These are phyloP conservation scores for Rosa chinensis DNA, from an alignment of 306 rosid species.

Conservation along the genomic window DNA sequence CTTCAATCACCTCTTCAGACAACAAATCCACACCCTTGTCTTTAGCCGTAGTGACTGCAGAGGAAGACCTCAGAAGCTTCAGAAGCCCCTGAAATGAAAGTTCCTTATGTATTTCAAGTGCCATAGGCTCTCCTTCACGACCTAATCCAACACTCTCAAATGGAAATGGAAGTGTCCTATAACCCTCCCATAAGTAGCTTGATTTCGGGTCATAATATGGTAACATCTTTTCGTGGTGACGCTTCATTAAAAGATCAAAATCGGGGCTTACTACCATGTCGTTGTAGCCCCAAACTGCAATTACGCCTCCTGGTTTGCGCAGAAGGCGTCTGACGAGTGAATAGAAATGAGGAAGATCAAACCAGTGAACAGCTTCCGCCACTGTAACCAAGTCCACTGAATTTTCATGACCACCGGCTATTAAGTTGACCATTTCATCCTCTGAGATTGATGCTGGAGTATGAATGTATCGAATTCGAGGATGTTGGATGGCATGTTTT, in stretches of 20 bases:
- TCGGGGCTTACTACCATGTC: constrained; percentile 18
- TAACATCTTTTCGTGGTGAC: neutral
- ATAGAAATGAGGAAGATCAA: constrained; percentile 32
- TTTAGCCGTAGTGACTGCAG: constrained; percentile 17
- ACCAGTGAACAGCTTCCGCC: constrained; percentile 32
- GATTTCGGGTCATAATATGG: constrained; percentile 4
- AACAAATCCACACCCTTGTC: constrained; percentile 32
- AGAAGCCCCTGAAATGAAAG: constrained; percentile 7
- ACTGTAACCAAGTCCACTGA: constrained; percentile 28
- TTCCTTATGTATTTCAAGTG: constrained; percentile 22
- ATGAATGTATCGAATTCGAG: constrained; percentile 32
- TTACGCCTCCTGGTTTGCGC: constrained; percentile 25
- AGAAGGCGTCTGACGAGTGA: constrained; percentile 16
- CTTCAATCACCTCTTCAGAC: constrained; percentile 4
- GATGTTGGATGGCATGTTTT: constrained; percentile 25
- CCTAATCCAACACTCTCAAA: constrained; percentile 40
- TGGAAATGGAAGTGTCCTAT: constrained; percentile 36
- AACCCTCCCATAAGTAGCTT: constrained; percentile 18
- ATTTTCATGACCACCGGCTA: constrained; percentile 23
- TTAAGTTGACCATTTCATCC: constrained; percentile 25
- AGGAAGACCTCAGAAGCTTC: constrained; percentile 12
- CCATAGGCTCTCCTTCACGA: constrained; percentile 31
- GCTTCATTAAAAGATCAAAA: constrained; percentile 21
- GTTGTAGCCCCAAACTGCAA: constrained; percentile 18
- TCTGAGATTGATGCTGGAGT: constrained; percentile 17